Evolutionary conservation across 352 stramenopile species (phyloP), one percentile per base, ranked within the genome.

Genomic region (Phytophthora chlamydospora): DNA sequence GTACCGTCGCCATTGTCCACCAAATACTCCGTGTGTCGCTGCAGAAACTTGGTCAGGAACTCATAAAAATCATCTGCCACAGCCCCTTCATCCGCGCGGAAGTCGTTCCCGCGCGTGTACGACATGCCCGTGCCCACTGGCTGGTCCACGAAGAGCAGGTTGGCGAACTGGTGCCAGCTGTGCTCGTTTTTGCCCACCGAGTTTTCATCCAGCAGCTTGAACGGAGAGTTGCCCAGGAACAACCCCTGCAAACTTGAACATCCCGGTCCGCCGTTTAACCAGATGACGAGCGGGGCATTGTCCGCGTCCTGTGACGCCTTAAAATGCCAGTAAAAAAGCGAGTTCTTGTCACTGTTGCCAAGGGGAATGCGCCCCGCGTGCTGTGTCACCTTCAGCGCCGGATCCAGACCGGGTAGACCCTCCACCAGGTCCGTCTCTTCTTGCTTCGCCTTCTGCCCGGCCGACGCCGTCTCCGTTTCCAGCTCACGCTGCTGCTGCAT

Each of bases 11-110:
- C 71, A 17, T 82, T 68, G 6, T 58, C 48, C 45, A 78, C 63
- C 14, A 93, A 47, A 53, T 93, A 93, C 45, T 90, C 75, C 0
- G 51, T 63, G 55, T 99, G 95, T 12, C 93, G 74, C 48, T 90
- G 66, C 46, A 98, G 68, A 56, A 99, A 99, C 57, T 97, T 84
- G 31, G 78, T 82, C 19, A 99, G 57, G 49, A 99, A 98, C 35
- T 89, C 79, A 58, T 98, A 93, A 73, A 99, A 98, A 45, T 98
- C 91, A 1, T 68, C 51, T 8, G 83, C 77, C 11, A 95, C 41
- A 0, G 41, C 42, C 12, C 58, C 46, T 50, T 93, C 85, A 48
- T 85, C 70, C 0, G 39, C 65, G 8, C 83, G 77, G 42, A 73
- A 83, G 32, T 77, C 67, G 66, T 89, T 89, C 8, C 73, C 76